Evolutionary conservation across 352 stramenopile species (phyloP), one percentile per base, ranked within the genome.

Genomic region (Stramenopiles sp.): DNA sequence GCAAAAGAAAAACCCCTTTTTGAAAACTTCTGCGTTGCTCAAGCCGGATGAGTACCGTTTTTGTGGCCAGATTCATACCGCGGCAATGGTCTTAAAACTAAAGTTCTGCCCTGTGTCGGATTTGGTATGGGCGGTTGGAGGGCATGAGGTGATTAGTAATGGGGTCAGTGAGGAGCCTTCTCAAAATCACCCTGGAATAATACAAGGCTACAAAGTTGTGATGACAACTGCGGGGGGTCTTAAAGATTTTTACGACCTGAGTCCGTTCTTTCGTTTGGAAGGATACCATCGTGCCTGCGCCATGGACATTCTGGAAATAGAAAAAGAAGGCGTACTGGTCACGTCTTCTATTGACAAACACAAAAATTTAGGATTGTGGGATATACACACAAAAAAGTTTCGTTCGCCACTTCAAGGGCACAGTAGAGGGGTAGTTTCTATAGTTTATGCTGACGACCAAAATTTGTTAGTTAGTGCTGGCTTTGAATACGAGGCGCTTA

Each of bases 401-500:
- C 83, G 85, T 0, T 86, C 86, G 0, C 73, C 80, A 3, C 83
- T 93, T 1, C 33, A 82, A 0, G 84, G 80, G 0, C 87, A 93
- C 74, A 82, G 78, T 0, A 81, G 83, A 32, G 87, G 86, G 12
- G 83, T 93, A 74, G 85, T 84, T 4, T 84, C 88, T 37, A 81
- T 92, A 75, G 86, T 86, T 12, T 93, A 90, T 73, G 88, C 85
- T 0, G 78, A 78, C 31, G 80, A 87, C 1, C 83, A 89, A 49
- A 85, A 89, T 74, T 37, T 92, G 49, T 73, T 93, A 18, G 80
- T 92, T 0, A 89, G 82, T n/a, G 86, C 82, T 0, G 86, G 87
- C 2, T 92, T 91, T 77, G 87, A 93, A 73, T 90, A 88, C 73
- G 85, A 91, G 12, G 86, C 85, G 0, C 84, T 86, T 3, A 85